Evolutionary conservation across 345 rosid genomes (phyloP), one percentile per base, ranked within the genome.

Genomic region (Aquilaria malaccensis): DNA sequence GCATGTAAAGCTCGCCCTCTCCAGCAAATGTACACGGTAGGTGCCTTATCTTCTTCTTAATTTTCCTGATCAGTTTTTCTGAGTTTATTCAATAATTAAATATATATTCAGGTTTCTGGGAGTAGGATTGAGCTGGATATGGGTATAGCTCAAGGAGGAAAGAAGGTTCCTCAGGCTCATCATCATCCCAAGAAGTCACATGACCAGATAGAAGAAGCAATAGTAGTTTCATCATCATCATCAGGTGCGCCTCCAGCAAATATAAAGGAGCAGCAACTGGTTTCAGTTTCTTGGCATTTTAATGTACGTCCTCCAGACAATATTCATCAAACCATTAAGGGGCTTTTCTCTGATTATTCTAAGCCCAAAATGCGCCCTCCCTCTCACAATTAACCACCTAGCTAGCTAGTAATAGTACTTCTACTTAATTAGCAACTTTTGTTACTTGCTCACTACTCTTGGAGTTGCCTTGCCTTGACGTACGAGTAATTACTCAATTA

Each of bases 261-360:
- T 10, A 43, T 10, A 43, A 14, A 14, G 14, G 14, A 64, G 63
- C 9, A 62, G 67, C 57, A 61, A 45, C 52, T 43, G 49, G 81
- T 56, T 53, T 59, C 67, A 45, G 71, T 56, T 43, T 64, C 73
- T 65, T 60, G 78, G 72, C 22, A 37, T 7, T 3, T 3, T 37
- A 37, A 37, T 37, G 55, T 45, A 67, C 41, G 47, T 62, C 70
- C 2, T 43, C 50, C 50, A 68, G 55, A 52, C 33, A 55, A 29
- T 1, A 56, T 31, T 51, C 51, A 29, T 45, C 13, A 48, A 15
- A 50, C n/a, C 29, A 37, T 29, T 60, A 64, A 66, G 14, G 84
- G 67, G 7, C 30, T 81, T 66, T 71, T 71, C 72, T 79, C 82
- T 1, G 88, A 83, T 70, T 83, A 83, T 67, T 79, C 88, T 41